A percentile compares a stretch with the other conserved stretches of the same genome.
Evolutionary conservation across 345 rosid species (phyloP).

Genomic region (Lepidium sativum): DNA sequence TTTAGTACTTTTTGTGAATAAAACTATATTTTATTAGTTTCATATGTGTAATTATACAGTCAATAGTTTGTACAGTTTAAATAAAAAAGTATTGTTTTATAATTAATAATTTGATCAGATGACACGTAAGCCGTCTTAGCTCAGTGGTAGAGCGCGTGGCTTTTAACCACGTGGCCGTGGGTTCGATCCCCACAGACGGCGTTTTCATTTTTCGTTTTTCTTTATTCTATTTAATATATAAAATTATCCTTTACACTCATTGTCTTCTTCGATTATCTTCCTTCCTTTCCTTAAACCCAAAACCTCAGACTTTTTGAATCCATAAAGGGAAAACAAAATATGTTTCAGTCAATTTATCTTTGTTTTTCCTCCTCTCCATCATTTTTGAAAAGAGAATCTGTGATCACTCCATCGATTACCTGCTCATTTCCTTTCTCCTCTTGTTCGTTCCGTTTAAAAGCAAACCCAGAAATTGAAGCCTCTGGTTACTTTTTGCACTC

Average conservation of each 20-base stretch:
- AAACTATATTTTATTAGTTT: too few species aligned
- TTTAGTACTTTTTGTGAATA: too few species aligned
- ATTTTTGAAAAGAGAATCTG: not conserved
- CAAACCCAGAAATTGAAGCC: conserved; percentile 20
- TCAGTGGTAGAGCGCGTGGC: conserved; percentile 86
- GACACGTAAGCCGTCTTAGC: conserved; percentile 48
- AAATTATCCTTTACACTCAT: not conserved
- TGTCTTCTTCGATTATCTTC: not conserved
- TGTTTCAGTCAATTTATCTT: conserved; percentile 19
- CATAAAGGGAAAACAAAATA: not conserved
- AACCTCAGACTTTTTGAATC: not conserved
- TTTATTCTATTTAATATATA: not conserved
- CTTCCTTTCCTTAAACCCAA: conserved; percentile 20
- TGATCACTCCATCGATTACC: conserved; percentile 4
- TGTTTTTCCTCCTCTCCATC: not conserved
- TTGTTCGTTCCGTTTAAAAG: conserved; percentile 14
- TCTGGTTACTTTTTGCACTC: conserved; percentile 26
- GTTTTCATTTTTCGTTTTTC: not conserved
- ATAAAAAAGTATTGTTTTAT: too few species aligned
- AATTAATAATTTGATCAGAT: too few species aligned
- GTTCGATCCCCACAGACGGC: not conserved
- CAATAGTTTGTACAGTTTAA: too few species aligned
- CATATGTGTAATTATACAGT: too few species aligned
- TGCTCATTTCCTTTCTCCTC: not conserved
- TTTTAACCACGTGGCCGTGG: conserved; percentile 56